Evolutionary conservation across 768 basidiomycete species (phyloP), one percentile per base, ranked within the genome.

Genomic region (Termitomyces sp.): DNA sequence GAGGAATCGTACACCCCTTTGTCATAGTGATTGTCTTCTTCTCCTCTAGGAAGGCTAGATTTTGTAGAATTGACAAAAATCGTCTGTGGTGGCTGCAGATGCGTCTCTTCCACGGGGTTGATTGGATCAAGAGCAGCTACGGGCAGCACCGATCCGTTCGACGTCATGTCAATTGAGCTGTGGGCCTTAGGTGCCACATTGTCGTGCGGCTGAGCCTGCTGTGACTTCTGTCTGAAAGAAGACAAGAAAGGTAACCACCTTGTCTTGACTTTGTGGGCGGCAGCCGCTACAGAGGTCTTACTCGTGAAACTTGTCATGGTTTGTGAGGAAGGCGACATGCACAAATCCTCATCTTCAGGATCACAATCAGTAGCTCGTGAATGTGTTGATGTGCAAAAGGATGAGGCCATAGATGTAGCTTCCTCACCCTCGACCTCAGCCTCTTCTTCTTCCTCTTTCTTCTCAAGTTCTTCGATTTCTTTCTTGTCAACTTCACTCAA

Each of bases 1-100:
- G 90, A 92, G 28, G 87, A 85, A 69, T 93, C 91, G 65, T 92
- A 92, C 3, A 89, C 84, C 18, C 86, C 88, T 64, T 78, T 79
- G 42, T 82, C 81, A 33, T 16, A 79, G 1, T 71, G 69, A 34
- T 72, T 70, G 28, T 73, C 70, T 4, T 73, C 70, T 29, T 72
- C 70, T 29, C 71, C 78, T 51, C 72, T 69, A 8, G 61, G 64
- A n/a, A 69, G 62, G 54, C 70, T 74, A 5, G 75, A 74, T 61
- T 71, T 73, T 13, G 69, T 72, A 13, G 72, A 71, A 60, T 70
- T 70, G 37, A 72, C 64, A 29, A 69, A 55, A 12, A 69, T 64
- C 60, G 72, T 66, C 7, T 66, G 68, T 16, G 72, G 68, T 3
- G 71, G 73, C 13, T 63, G 70, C 48, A 66, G 56, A 28, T 60